Conservation (phyloP, 2,329 filamentous ascomycete species). For the Talaromyces sp. region DNA sequence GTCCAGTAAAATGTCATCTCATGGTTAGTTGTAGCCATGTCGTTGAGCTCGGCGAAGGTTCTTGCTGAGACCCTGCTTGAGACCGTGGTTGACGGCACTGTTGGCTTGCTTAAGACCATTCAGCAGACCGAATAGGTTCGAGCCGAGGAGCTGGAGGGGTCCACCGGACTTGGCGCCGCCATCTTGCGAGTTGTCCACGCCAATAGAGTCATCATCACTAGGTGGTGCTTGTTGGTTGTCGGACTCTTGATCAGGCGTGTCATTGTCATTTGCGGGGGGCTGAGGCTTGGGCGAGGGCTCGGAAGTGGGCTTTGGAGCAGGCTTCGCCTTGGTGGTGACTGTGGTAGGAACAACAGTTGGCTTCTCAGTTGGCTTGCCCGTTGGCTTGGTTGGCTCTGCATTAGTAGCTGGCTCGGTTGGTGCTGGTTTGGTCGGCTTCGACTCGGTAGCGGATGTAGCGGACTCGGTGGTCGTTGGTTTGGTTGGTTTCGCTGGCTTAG, state of each 20-base stretch:
- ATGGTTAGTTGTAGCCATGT: conserved; percentile 4
- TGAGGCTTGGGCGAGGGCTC: background rate
- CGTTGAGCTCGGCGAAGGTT: conserved; percentile 18
- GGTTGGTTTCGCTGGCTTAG: background rate
- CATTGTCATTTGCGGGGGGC: background rate
- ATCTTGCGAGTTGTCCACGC: background rate
- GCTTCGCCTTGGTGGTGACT: conserved; percentile 1
- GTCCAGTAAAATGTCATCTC: background rate
- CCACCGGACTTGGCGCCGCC: background rate
- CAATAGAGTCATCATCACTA: background rate
- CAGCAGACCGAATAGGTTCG: conserved; percentile 18
- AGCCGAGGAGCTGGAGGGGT: conserved; percentile 5
- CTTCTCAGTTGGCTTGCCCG: conserved; percentile 1
- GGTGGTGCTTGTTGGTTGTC: background rate
- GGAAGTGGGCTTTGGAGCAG: conserved; percentile 5
- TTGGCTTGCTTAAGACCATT: conserved; percentile 17
- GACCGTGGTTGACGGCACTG: too few relatives aligned
- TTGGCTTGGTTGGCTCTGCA: conserved; percentile 1
- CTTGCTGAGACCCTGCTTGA: conserved; percentile 11
- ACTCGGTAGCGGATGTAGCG: background rate
- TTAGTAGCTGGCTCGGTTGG: conserved; percentile 1
- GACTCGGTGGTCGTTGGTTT: conserved; percentile 2
- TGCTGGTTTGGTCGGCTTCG: background rate
- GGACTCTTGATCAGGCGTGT: background rate
- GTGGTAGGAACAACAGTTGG: background rate